phyloP scores from a whole-genome alignment of 2,329 filamentous ascomycete species.

The Geoglossum cookeanum region DNA sequence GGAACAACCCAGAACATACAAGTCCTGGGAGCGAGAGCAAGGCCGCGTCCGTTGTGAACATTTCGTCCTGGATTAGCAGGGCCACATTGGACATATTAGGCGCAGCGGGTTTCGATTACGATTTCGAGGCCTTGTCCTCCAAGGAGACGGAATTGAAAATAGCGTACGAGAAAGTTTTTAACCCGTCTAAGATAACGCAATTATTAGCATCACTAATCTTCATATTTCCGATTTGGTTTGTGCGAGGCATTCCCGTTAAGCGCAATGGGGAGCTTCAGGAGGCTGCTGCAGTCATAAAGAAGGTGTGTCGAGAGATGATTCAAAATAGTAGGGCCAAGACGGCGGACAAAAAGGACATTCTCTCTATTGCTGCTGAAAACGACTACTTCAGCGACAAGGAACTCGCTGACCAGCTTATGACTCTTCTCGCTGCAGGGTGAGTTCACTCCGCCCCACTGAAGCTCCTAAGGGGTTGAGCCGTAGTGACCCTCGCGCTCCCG shows the following conservation, averaged over 20 bases:
- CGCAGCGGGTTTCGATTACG: slow-evolving; percentile 47
- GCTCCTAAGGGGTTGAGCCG: no score
- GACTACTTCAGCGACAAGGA: slow-evolving; percentile 60
- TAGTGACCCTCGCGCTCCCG: no score
- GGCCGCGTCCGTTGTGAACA: slow-evolving; percentile 27
- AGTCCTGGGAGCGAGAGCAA: slow-evolving; percentile 11
- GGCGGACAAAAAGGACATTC: slow-evolving; percentile 42
- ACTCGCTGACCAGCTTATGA: slow-evolving; percentile 80
- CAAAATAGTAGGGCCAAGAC: slow-evolving; percentile 44
- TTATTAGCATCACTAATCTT: slow-evolving; percentile 38
- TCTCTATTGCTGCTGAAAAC: slow-evolving; percentile 60
- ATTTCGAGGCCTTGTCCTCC: slow-evolving; percentile 47
- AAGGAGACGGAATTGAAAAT: slow-evolving; percentile 38
- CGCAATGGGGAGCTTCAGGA: slow-evolving; percentile 45
- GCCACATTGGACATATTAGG: slow-evolving; percentile 61
- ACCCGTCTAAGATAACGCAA: slow-evolving; percentile 31
- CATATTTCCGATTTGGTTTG: slow-evolving; percentile 43
- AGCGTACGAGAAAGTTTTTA: slow-evolving; percentile 38
- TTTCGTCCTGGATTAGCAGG: slow-evolving; percentile 44
- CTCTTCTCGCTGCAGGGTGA: slow-evolving; percentile 55
- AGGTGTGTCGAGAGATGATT: slow-evolving; percentile 49
- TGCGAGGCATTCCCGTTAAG: slow-evolving; percentile 45
- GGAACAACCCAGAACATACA: slow-evolving; percentile 17
- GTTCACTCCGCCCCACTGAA: slow-evolving; percentile 12
- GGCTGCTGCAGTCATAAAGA: slow-evolving; percentile 40